A percentile compares a stretch with the other conserved stretches of the same genome.
Conservation (phyloP, 169 alveolate species). For the Eimeria tenella region DNA sequence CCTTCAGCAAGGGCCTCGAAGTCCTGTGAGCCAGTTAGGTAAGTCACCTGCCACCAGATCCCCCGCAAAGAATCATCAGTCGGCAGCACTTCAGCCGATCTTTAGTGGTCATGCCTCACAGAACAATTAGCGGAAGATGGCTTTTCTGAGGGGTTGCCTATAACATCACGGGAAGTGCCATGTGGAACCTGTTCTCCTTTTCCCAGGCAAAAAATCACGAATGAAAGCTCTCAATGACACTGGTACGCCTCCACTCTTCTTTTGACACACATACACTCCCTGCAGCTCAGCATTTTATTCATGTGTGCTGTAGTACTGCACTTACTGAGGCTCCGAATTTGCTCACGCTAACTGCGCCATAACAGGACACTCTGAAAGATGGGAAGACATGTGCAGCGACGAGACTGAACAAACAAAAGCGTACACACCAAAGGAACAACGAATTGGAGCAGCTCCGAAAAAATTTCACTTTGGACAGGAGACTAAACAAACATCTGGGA, state of each 20-base stretch:
- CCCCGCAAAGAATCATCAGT: neutral
- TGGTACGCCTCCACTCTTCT: neutral
- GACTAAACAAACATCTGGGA: conserved; percentile 16
- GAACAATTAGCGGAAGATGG: neutral
- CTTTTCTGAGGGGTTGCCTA: no score
- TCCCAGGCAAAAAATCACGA: conserved; percentile 15
- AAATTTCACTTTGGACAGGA: neutral
- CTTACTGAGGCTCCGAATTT: no score
- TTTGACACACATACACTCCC: neutral
- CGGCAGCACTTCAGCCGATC: neutral
- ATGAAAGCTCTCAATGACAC: neutral
- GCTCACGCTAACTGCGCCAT: neutral
- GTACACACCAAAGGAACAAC: neutral
- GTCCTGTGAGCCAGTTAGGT: neutral
- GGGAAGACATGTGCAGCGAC: conserved; percentile 50
- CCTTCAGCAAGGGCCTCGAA: neutral
- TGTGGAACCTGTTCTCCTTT: neutral
- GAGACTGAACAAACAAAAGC: neutral
- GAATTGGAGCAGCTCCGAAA: neutral
- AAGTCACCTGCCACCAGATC: neutral
- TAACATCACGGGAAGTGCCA: neutral
- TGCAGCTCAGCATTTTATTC: neutral
- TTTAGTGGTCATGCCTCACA: neutral
- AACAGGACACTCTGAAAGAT: conserved; percentile 50
- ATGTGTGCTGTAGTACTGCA: neutral